Base-by-base conservation (phyloP, 2,329 filamentous ascomycete genomes). In the Fusarium sublunatum region DNA sequence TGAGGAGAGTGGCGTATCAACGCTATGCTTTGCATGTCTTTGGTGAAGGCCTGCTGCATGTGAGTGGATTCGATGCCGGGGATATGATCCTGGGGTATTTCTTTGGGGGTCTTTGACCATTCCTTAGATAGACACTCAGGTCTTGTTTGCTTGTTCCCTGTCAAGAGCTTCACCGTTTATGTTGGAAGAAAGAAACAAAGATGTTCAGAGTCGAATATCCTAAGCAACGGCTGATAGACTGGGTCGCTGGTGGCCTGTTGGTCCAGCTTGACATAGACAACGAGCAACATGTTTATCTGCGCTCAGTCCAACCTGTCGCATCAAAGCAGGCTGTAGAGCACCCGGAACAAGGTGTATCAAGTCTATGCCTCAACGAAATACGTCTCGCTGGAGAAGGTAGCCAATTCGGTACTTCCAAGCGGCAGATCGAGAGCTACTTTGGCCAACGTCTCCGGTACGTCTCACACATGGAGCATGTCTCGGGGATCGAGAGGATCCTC, bases 381-480 rank as follows among this genome's bases (percentile, higher is more conserved):
- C 46, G 35, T 4, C 25, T 49, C 6, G 45, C 46, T 19, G 46
- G 46, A 32, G 46, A 49, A 29, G 46, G 46, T 29, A 49, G 46
- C 22, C 46, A 49, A 10, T 49, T 49, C 5, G 46, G 46, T 19
- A 67, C 67, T 0, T 66, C 72, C 36, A 74, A 74, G 51, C 52
- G 61, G 5, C 63, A 72, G n/a, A 45, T 69, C 6, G 64, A 62
- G 61, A 63, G 57, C 12, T 72, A 71, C 35, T 47, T 74, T 28
- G 62, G 58, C 3, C 47, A 54, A 5, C 65, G 70, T 2, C 54
- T 73, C 5, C 57, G 48, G 4, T 74, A 73, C 43, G 42, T 64
- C 25, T 62, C 51, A 5, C 42, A 25, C 32, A 35, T 9, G 6
- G 32, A 35, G 5, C 7, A 35, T 15, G 32, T 15, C n/a, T 10